These are phyloP conservation scores for Fusarium austroafricanum DNA, from an alignment of 2,329 filamentous ascomycete genomes.

Conservation along the genomic window DNA sequence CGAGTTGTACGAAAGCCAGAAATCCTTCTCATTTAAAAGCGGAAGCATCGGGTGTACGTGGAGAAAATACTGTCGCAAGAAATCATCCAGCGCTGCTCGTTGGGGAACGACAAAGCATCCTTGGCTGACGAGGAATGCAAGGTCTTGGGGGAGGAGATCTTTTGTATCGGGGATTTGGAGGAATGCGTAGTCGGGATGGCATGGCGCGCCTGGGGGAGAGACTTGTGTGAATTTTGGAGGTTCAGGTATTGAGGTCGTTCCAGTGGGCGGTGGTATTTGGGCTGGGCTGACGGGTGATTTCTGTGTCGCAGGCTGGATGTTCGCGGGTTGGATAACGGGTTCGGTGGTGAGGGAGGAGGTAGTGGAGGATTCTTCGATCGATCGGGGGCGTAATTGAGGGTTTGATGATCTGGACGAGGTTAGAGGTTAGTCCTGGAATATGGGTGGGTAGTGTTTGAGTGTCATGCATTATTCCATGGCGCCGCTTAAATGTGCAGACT, in stretches of 20 bases:
- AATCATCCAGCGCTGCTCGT: slow-evolving; percentile 42
- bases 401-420: slow-evolving; percentile 9
- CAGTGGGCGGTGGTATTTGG: not conserved
- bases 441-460: rapidly evolving
- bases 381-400: not conserved
- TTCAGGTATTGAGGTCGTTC: not conserved
- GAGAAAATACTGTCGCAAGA: slow-evolving; percentile 46
- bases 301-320: not conserved
- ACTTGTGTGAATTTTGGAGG: not conserved
- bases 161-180: slow-evolving; percentile 38
- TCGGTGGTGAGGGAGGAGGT: not conserved
- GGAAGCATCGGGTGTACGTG: slow-evolving; percentile 48
- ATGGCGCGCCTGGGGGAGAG: not conserved
- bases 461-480: slow-evolving; percentile 32
- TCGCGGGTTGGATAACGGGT: not conserved
- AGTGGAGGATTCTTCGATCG: not conserved
- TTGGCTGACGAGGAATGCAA: slow-evolving; percentile 41
- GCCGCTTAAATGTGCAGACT: slow-evolving; percentile 38
- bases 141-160: slow-evolving; percentile 40
- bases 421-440: not conserved
- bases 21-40: slow-evolving; percentile 42
- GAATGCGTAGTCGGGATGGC: slow-evolving; percentile 40
- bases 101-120: slow-evolving; percentile 45
- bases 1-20: slow-evolving; percentile 41
- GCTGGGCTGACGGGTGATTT: not conserved